Base-by-base conservation (phyloP, 805 yeast species). In the Lipomyces kockii region DNA sequence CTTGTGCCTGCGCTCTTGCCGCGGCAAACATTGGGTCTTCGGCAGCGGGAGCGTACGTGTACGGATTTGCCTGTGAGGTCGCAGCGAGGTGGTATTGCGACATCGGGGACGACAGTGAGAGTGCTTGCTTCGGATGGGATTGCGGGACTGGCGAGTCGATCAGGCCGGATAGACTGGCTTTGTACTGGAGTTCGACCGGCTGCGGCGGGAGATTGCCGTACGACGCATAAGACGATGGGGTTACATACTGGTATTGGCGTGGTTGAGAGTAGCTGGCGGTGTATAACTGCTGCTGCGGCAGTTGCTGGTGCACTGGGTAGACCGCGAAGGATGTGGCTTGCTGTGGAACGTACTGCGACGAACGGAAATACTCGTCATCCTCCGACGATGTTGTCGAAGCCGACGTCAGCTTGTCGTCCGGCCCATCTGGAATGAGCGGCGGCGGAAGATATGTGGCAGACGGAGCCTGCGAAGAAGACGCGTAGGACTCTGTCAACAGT, bases 181-280 rank as follows among this genome's bases (percentile, higher is more conserved):
- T 27, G 53, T 57, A 65, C 43, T 65, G 68, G 6, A 56, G 58
- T 54, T 67, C 67, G 25, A 55, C 27, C 22, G 58, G 56, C 56
- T 29, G 49, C 14, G 17, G 46, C 34, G 39, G 25, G 9, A 43
- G 20, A 17, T n/a, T 43, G 11, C 11, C 8, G 22, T n/a, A 17
- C 35, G 54, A n/a, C 46, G 34, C 52, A 39, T 58, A 58, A 14
- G 68, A n/a, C 25, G 65, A 22, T 57, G 34, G 49, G 39, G 34
- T 2, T 34, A 35, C n/a, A 17, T 29, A 27, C 37, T 29, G 35
- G 58, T 54, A 54, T n/a, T 54, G 39, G 17, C 35, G 35, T 1
- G 58, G n/a, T 17, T 17, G n/a, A 6, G 17, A 11, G 39, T 14
- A 54, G 12, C 37, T 14, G 37, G 58, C 4, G 20, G 58, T 9